Percentiles rank a stretch among this genome's conserved stretches.
phyloP scores from a whole-genome alignment of 2,329 filamentous ascomycete genomes.

The Claviceps pazoutovae region DNA sequence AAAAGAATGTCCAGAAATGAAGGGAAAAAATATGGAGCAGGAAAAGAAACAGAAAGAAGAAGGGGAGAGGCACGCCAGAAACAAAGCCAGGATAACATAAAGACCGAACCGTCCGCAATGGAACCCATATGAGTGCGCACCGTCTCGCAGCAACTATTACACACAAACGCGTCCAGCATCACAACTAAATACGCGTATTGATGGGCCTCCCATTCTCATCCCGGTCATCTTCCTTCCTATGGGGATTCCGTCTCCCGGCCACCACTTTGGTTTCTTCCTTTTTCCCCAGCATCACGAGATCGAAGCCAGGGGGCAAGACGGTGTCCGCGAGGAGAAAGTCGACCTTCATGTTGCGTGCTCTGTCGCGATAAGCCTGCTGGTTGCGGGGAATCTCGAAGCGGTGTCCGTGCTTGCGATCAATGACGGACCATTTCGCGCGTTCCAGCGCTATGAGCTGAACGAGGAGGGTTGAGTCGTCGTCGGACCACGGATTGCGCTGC shows the following conservation, averaged over 20 bases:
- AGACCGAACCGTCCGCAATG: too few species aligned
- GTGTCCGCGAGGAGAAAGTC: conserved; percentile 32
- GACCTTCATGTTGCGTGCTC: conserved; percentile 43
- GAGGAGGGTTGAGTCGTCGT: conserved; percentile 26
- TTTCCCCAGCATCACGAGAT: conserved; percentile 32
- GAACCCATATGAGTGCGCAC: too few species aligned
- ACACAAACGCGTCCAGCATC: background rate
- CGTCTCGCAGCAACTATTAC: too few species aligned
- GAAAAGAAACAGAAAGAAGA: background rate
- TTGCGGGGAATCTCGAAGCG: conserved; percentile 30
- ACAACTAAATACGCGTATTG: conserved; percentile 18
- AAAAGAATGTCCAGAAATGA: background rate
- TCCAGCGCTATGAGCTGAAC: conserved; percentile 24
- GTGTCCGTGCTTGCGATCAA: conserved; percentile 16
- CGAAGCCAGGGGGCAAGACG: conserved; percentile 33
- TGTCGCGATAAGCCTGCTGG: conserved; percentile 44
- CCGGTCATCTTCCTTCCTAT: conserved; percentile 33
- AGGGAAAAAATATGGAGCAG: background rate
- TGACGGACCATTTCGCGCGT: conserved; percentile 17
- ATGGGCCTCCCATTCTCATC: conserved; percentile 23
- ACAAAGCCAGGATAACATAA: background rate
- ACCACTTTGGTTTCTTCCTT: conserved; percentile 34
- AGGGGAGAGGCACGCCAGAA: background rate
- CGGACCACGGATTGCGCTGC: conserved; percentile 27
- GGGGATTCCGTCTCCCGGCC: conserved; percentile 32